phyloP scores from a whole-genome alignment of 2,329 filamentous ascomycete species.

The Aspergillus jensenii region DNA sequence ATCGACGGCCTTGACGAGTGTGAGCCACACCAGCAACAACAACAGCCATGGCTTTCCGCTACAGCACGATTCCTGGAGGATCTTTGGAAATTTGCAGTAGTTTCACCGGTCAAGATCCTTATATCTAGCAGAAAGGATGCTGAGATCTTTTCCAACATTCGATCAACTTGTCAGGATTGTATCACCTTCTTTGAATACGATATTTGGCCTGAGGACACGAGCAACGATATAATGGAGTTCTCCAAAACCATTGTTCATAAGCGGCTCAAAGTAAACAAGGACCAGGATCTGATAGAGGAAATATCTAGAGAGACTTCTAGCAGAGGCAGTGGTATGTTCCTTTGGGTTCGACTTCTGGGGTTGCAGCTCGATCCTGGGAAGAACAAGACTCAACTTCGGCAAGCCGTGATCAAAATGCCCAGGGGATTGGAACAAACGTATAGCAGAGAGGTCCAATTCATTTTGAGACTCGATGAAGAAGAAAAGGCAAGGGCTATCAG shows the following conservation, averaged over 20 bases:
- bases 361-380: neutral
- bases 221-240: neutral
- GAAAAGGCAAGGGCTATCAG: neutral
- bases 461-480: neutral
- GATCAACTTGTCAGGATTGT: too few species aligned
- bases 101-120: neutral
- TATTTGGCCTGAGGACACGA: neutral
- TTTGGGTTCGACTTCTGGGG: neutral
- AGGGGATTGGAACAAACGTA: neutral
- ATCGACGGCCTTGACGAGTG: constrained; percentile 1
- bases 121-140: neutral
- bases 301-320: neutral
- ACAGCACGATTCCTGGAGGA: neutral
- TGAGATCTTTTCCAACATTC: neutral
- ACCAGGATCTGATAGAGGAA: neutral
- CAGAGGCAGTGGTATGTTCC: neutral
- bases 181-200: neutral
- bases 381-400: neutral
- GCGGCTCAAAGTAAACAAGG: neutral
- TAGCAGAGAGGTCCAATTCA: neutral
- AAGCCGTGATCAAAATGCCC: neutral
- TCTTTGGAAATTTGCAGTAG: neutral
- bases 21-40: too few species aligned
- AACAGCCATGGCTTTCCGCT: neutral
- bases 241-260: neutral